phyloP scores from a whole-genome alignment of 2,329 filamentous ascomycete genomes.

The Apiospora pterosperma region DNA sequence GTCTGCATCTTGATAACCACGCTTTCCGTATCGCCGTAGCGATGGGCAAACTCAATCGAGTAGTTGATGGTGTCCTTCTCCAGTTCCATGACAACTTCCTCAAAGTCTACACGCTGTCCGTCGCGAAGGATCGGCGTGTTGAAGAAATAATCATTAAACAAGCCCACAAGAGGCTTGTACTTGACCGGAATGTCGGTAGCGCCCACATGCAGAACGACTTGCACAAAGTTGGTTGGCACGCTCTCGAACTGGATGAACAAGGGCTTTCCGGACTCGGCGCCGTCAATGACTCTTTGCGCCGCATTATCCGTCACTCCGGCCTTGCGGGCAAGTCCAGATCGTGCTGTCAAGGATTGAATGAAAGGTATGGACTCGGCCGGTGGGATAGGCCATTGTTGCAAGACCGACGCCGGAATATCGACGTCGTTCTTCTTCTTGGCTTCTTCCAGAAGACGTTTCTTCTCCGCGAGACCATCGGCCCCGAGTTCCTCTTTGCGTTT shows the following conservation, averaged over 20 bases:
- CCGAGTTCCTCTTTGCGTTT: conserved; percentile 78
- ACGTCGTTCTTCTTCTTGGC: conserved; percentile 88
- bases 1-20: conserved; percentile 79
- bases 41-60: conserved; percentile 63
- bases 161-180: conserved; percentile 75
- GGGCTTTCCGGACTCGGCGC: conserved; percentile 58
- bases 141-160: conserved; percentile 93
- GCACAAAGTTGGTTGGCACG: conserved; percentile 88
- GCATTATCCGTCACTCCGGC: conserved; percentile 65
- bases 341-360: conserved; percentile 81
- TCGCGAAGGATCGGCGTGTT: conserved; percentile 79
- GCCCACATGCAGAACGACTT: conserved; percentile 76
- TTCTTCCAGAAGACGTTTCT: conserved; percentile 72
- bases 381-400: conserved; percentile 80
- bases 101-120: conserved; percentile 77
- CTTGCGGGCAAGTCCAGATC: conserved; percentile 72
- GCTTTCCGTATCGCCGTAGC: conserved; percentile 76
- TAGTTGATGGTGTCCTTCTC: conserved; percentile 91
- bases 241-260: conserved; percentile 97
- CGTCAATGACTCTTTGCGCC: conserved; percentile 74
- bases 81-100: conserved; percentile 85
- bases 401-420: conserved; percentile 76
- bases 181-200: conserved; percentile 75
- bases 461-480: conserved; percentile 71
- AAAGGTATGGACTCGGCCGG: conserved; percentile 91